Evolutionary conservation across 495 filamentous ascomycete genomes (phyloP).

Genomic region (Cercophora samala): DNA sequence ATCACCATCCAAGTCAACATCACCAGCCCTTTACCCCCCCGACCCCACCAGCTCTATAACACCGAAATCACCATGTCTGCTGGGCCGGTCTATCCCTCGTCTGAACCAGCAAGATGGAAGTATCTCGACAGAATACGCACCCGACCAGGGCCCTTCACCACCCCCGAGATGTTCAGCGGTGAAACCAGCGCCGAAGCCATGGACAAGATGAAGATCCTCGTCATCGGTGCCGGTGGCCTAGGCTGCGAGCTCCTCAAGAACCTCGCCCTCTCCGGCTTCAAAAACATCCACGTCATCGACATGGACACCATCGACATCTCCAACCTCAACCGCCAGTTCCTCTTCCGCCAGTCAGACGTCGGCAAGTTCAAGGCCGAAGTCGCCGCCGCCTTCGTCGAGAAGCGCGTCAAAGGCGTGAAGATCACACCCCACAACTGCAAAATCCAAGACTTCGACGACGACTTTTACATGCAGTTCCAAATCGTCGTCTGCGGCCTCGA

Average conservation of each 20-base stretch:
- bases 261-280: conserved; percentile 91
- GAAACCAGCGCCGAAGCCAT: conserved; percentile 60
- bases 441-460: conserved; percentile 96
- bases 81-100: conserved; percentile 24
- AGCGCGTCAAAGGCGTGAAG: conserved; percentile 78
- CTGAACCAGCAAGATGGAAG: conserved; percentile 47
- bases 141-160: conserved; percentile 73
- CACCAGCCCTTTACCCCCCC: background rate
- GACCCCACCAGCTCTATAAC: background rate
- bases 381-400: conserved; percentile 86
- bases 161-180: conserved; percentile 64
- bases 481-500: conserved; percentile 94
- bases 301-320: conserved; percentile 99
- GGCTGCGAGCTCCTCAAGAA: conserved; percentile 98
- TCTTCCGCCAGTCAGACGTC: conserved; percentile 90
- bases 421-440: conserved; percentile 92
- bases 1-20: background rate
- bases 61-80: conserved; percentile 27
- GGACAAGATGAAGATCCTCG: conserved; percentile 41
- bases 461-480: conserved; percentile 97
- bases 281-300: conserved; percentile 97
- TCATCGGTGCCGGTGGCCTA: conserved; percentile 79
- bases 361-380: conserved; percentile 92
- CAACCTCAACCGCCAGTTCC: conserved; percentile 96
- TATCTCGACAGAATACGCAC: conserved; percentile 75